Base-by-base conservation (phyloP, 2,329 filamentous ascomycete species). In the Plectosphaerella plurivora region DNA sequence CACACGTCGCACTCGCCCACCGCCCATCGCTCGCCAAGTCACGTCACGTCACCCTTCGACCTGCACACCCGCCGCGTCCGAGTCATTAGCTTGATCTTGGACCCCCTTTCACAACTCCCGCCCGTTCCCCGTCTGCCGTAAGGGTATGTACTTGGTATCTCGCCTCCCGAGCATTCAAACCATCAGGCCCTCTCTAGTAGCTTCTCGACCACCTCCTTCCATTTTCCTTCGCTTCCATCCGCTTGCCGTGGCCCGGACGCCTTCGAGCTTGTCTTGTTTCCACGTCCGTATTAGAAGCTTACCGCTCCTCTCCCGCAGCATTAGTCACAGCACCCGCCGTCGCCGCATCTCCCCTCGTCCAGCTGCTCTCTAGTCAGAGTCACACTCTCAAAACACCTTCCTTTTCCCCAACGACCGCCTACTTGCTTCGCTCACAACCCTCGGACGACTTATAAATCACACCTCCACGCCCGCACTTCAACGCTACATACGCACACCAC, bases 11-110 rank as follows among this genome's bases (percentile, higher is more conserved):
- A 45, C 14, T n/a, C 14, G 12, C 25, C 8, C 44, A 22, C 12
- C 18, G 18, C 44, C 20, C 44, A 47, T 16, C n/a, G 45, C 18
- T 18, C n/a, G n/a, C 16, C 18, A 14, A 14, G 22, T 22, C 22
- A 22, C 22, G 24, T 47, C 45, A 36, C 45, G 33, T 47, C 33
- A 28, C 45, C 45, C 20, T 36, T n/a, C 20, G 28, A 18, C 18
- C 22, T 44, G 41, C 28, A 33, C 28, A 44, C 41, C 41, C 36
- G 8, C 22, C n/a, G 51, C 51, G 51, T 54, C 55, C 57, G 51
- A 59, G 57, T 57, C 57, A 59, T 59, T 59, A 54, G 48, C 41
- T 59, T 59, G 57, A 57, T 46, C 57, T 57, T 56, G 57, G 56
- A 57, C 25, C 37, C 54, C 42, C 37, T 50, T 11, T 12, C 22